These are phyloP conservation scores for Rutidosis leptorrhynchoides DNA, from an alignment of 129 eudicot species.

Conservation along the genomic window DNA sequence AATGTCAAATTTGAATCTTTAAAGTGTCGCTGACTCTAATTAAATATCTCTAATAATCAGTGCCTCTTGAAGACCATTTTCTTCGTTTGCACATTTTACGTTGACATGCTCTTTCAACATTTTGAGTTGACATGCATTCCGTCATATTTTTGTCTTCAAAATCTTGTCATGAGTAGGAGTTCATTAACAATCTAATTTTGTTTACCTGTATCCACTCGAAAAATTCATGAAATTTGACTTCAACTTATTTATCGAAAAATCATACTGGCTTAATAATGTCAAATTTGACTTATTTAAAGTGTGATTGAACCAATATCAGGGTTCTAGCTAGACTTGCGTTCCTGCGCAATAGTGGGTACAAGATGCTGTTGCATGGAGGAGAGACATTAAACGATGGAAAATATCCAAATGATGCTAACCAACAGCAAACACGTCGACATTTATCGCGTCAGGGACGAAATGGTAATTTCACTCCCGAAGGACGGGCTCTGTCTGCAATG, in stretches of 20 bases:
- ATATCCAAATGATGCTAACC: conserved; percentile 31
- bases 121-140: neutral
- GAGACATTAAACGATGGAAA: conserved; percentile 52
- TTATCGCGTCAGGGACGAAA: conserved; percentile 36
- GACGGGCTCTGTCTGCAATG: conserved; percentile 83
- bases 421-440: conserved; percentile 28
- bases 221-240: neutral
- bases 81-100: neutral
- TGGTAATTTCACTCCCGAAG: conserved; percentile 51
- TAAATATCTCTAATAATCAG: conserved; percentile 38
- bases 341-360: conserved; percentile 63
- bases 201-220: neutral
- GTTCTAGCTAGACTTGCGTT: conserved; percentile 74
- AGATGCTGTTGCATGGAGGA: conserved; percentile 90
- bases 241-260: neutral
- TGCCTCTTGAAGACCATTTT: neutral
- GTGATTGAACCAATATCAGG: conserved; percentile 37
- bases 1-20: conserved; percentile 18
- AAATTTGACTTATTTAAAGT: conserved; percentile 17
- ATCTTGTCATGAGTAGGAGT: neutral
- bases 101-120: neutral
- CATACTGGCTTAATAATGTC: conserved; percentile 2
- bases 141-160: neutral
- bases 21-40: neutral
- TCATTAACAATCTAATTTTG: neutral